Evolutionary conservation across 192 early-diverging fungal species (phyloP).

Genomic region (Coemansia aciculifera): DNA sequence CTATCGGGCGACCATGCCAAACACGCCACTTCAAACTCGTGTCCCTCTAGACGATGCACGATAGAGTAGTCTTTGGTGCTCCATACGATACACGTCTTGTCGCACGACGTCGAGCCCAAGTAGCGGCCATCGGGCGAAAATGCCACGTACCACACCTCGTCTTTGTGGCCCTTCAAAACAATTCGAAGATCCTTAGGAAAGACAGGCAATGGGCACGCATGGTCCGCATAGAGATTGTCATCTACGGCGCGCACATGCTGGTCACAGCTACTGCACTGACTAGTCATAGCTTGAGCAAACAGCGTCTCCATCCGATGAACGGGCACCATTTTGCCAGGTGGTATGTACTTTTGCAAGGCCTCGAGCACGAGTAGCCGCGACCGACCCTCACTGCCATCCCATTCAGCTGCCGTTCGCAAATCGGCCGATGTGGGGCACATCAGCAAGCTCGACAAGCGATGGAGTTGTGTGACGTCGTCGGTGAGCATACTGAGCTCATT

Average conservation of each 20-base stretch:
- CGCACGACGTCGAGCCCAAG: constrained; percentile 90
- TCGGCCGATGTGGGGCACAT: constrained; percentile 57
- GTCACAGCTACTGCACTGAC: constrained; percentile 75
- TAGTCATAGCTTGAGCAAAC: constrained; percentile 73
- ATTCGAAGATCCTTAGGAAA: constrained; percentile 55
- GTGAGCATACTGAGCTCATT: constrained; percentile 77
- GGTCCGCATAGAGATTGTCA: constrained; percentile 47
- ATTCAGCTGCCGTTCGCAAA: constrained; percentile 65
- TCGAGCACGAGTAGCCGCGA: constrained; percentile 38
- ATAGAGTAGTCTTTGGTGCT: constrained; percentile 59
- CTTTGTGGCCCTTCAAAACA: constrained; percentile 70
- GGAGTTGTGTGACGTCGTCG: constrained; percentile 67
- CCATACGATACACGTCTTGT: constrained; percentile 90
- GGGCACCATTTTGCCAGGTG: constrained; percentile 85
- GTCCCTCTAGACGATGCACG: constrained; percentile 56
- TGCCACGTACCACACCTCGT: constrained; percentile 95
- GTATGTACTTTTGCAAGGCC: constrained; percentile 64
- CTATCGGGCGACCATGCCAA: constrained; percentile 92
- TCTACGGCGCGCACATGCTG: constrained; percentile 63
- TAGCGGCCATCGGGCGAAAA: constrained; percentile 88
- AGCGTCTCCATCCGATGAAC: constrained; percentile 79
- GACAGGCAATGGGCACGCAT: constrained; percentile 31
- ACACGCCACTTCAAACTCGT: constrained; percentile 73
- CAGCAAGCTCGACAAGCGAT: constrained; percentile 63
- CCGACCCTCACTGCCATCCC: constrained; percentile 76